Base-by-base conservation (phyloP, 805 yeast genomes). In the Millerozyma acaciae region DNA sequence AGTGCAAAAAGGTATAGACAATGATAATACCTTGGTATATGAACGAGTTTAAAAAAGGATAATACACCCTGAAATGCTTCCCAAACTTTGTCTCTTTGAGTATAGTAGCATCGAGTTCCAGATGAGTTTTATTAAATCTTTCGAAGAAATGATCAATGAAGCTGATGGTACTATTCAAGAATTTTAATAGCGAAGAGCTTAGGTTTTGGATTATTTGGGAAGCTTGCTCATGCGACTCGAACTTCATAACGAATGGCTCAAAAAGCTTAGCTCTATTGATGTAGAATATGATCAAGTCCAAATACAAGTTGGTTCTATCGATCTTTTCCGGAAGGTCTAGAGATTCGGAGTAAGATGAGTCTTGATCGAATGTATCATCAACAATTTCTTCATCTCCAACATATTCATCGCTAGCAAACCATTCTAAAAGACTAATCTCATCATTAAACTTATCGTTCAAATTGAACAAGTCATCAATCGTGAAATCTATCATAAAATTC, bases 21-120 rank as follows among this genome's bases (percentile, higher is more conserved):
- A 73, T 76, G 34, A 74, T 68, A 32, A 73, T 55, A 2, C 77
- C 75, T 44, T 73, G 78, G 47, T 72, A 71, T 8, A 71, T 52
- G 33, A 70, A 73, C 2, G 73, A 61, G 42, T 68, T 70, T 33
- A 70, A 61, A 37, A 70, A 70, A 12, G 77, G 78, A 39, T 62
- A 69, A 26, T 51, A 56, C 23, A 43, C 52, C 42, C 60, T 54
- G 58, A 61, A 72, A 35, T 50, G 55, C 49, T 53, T 62, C 32
- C 53, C 67, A 32, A 60, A 42, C 8, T 50, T 44, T 7, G 43
- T 35, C 18, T 34, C 38, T 26, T 26, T 26, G 21, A 28, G 21
- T 4, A 34, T 21, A 8, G 34, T n/a, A 18, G 25, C 13, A 18
- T 27, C 32, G 9, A 16, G 22, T 12, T 35, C 40, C 16, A 35